Evolutionary conservation across 2,329 filamentous ascomycete genomes (phyloP).

Genomic region (Trichoderma simmonsii): DNA sequence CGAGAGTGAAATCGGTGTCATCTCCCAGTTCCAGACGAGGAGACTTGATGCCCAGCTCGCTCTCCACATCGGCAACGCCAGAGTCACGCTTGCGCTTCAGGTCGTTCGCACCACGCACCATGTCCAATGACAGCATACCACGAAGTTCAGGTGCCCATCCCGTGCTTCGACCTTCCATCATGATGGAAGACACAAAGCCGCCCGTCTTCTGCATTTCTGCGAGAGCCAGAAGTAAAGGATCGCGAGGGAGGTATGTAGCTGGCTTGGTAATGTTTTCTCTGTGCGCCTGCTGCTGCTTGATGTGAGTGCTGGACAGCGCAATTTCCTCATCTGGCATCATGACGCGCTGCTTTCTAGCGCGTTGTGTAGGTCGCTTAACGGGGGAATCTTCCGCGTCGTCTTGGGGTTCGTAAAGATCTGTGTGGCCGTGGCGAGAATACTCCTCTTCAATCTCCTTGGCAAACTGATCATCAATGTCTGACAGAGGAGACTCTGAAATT

Average conservation of each 20-base stretch:
- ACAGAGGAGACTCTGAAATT: constrained; percentile 68
- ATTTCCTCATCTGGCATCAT: constrained; percentile 80
- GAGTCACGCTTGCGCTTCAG: constrained; percentile 93
- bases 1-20: constrained; percentile 54
- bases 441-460: constrained; percentile 59
- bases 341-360: constrained; percentile 72
- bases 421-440: constrained; percentile 50
- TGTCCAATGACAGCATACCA: constrained; percentile 84
- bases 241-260: constrained; percentile 78
- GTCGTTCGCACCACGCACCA: constrained; percentile 71
- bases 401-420: constrained; percentile 60
- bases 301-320: constrained; percentile 69
- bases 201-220: constrained; percentile 91
- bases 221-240: constrained; percentile 80
- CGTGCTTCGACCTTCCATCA: constrained; percentile 73
- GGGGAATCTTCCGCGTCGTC: constrained; percentile 57
- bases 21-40: constrained; percentile 67
- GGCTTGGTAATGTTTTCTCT: constrained; percentile 82
- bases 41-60: constrained; percentile 63
- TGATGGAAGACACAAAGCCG: constrained; percentile 81
- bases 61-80: constrained; percentile 75
- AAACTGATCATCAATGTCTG: constrained; percentile 64
- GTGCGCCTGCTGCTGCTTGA: constrained; percentile 83
- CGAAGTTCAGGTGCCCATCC: constrained; percentile 90
- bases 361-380: constrained; percentile 67